Conservation (phyloP, 2,329 filamentous ascomycete genomes). For the Penicillium sp. region DNA sequence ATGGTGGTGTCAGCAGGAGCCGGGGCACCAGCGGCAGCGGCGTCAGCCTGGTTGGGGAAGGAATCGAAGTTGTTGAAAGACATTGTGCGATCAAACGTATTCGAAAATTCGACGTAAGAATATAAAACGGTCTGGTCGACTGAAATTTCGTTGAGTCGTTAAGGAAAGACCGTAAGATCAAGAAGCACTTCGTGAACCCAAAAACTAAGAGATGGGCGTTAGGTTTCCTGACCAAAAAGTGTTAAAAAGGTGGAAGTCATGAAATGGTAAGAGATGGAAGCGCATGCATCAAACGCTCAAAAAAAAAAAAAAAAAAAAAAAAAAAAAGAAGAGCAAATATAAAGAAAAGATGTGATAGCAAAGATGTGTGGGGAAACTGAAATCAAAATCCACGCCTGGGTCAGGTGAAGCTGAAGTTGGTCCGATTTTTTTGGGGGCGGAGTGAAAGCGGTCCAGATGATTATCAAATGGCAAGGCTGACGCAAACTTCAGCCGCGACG, state of each 20-base stretch:
- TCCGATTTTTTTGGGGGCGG: neutral
- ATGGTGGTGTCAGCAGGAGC: conserved; percentile 56
- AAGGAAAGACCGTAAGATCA: conserved; percentile 40
- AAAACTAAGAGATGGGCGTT: conserved; percentile 24
- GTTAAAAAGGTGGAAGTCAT: conserved; percentile 12
- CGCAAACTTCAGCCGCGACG: conserved; percentile 9
- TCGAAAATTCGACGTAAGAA: conserved; percentile 26
- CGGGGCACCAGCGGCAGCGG: conserved; percentile 50
- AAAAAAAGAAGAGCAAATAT: neutral
- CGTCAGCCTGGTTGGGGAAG: conserved; percentile 62
- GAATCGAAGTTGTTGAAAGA: conserved; percentile 67
- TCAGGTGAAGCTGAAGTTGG: neutral
- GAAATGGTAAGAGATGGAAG: conserved; percentile 12
- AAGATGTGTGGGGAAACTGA: neutral
- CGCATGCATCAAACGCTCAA: neutral
- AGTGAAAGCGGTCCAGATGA: neutral
- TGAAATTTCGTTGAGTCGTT: conserved; percentile 42
- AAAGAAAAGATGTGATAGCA: neutral
- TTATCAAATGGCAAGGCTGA: neutral
- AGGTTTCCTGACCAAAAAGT: conserved; percentile 24
- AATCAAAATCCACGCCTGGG: neutral
- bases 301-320: neutral
- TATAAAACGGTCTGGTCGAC: conserved; percentile 35
- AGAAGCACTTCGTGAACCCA: conserved; percentile 31
- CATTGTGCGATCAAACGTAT: conserved; percentile 50